Conservation (phyloP, 306 rosid species). For the Quercus berberidifolia region DNA sequence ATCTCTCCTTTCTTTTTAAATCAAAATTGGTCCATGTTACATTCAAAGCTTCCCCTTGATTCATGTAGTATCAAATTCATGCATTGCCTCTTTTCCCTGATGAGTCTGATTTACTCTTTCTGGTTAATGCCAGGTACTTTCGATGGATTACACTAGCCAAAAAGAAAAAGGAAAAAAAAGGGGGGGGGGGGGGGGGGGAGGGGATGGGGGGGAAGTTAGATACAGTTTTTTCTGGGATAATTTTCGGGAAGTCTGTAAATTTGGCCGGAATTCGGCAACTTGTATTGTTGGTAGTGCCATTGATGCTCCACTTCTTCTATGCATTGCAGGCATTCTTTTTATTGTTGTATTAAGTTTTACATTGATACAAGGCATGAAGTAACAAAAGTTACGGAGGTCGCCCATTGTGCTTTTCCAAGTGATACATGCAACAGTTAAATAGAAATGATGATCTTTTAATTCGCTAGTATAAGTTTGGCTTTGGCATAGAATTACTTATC, state of each 20-base stretch:
- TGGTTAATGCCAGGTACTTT: slow-evolving; percentile 4
- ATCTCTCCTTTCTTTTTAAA: too few relatives aligned
- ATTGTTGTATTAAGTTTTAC: not conserved
- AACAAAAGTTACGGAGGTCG: too few relatives aligned
- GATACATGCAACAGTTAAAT: too few relatives aligned
- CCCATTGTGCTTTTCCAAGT: too few relatives aligned
- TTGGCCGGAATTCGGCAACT: slow-evolving; percentile 10
- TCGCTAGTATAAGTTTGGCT: too few relatives aligned
- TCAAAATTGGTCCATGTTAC: too few relatives aligned
- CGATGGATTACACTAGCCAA: not conserved
- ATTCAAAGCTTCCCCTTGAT: too few relatives aligned
- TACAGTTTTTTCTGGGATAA: not conserved
- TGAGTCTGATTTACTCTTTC: not conserved
- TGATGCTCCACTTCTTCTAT: slow-evolving; percentile 1
- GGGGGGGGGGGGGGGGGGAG: not conserved
- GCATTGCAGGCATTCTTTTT: not conserved
- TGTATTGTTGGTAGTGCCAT: slow-evolving; percentile 1
- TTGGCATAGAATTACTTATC: too few relatives aligned
- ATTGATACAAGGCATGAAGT: too few relatives aligned
- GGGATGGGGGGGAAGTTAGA: not conserved
- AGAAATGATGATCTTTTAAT: too few relatives aligned
- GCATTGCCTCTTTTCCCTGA: not conserved
- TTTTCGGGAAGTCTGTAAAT: slow-evolving; percentile 4
- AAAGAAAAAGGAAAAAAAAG: too few relatives aligned
- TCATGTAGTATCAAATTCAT: not conserved